phyloP scores from a whole-genome alignment of 163 green algal species.

The Coccomyxa subellipsoidea region DNA sequence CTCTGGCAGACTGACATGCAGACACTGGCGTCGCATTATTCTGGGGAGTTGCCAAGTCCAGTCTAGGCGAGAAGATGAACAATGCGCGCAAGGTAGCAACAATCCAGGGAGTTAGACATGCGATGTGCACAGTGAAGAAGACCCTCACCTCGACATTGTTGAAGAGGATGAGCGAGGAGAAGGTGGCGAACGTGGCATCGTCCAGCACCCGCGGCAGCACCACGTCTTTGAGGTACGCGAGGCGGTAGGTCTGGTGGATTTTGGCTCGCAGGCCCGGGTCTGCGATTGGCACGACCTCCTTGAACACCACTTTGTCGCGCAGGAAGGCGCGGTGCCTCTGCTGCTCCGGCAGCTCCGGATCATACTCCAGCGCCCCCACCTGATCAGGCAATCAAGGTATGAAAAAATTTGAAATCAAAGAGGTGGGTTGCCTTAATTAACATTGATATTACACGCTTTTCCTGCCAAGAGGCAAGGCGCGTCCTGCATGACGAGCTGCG shows the following conservation, averaged over 20 bases:
- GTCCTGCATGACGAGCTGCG: too few species aligned
- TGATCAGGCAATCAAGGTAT: background rate
- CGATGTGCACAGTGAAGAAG: too few species aligned
- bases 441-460: too few species aligned
- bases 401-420: too few species aligned
- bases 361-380: constrained; percentile 74
- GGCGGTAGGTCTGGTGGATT: constrained; percentile 95
- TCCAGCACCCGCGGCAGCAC: constrained; percentile 90
- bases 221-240: constrained; percentile 91
- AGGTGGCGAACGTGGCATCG: constrained; percentile 86
- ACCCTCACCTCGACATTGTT: constrained; percentile 95
- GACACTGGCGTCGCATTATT: too few species aligned
- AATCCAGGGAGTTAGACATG: too few species aligned
- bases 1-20: too few species aligned
- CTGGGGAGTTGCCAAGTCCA: too few species aligned
- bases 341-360: constrained; percentile 66
- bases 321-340: constrained; percentile 83
- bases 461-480: too few species aligned
- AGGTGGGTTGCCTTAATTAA: too few species aligned
- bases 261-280: constrained; percentile 69
- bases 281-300: constrained; percentile 84
- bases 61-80: too few species aligned
- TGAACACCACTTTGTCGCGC: constrained; percentile 61
- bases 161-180: constrained; percentile 92
- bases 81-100: too few species aligned